Evolutionary conservation across 202 grass and related monocot genomes (phyloP).

Genomic region (Cymbopogon flexuosus): DNA sequence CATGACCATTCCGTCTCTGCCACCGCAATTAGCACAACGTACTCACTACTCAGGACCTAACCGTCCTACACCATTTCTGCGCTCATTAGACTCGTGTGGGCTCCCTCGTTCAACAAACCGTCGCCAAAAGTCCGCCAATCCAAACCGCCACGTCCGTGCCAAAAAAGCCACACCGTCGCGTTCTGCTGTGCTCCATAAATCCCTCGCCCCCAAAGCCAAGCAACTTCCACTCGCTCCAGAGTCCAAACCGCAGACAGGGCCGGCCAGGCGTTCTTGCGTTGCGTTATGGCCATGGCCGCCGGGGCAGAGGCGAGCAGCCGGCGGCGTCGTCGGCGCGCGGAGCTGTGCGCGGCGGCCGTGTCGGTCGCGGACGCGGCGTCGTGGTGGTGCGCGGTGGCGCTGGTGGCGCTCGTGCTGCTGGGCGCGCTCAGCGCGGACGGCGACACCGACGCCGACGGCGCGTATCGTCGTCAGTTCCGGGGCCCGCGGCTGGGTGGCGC

Average conservation of each 20-base stretch:
- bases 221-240: neutral
- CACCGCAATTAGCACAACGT: neutral
- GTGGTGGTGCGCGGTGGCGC: constrained; percentile 54
- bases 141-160: constrained; percentile 36
- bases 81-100: neutral
- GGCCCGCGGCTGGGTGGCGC: constrained; percentile 37
- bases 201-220: neutral
- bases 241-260: neutral
- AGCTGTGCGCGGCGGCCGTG: constrained; percentile 33
- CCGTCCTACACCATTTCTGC: neutral
- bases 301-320: neutral
- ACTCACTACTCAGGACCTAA: constrained; percentile 21
- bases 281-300: neutral
- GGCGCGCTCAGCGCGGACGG: constrained; percentile 39
- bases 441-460: neutral
- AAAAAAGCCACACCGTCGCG: neutral
- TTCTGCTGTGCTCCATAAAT: constrained; percentile 3
- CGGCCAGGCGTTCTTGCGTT: neutral
- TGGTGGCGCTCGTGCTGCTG: constrained; percentile 52
- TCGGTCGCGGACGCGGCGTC: constrained; percentile 41
- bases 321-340: neutral
- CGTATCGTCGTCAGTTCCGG: neutral
- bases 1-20: neutral
- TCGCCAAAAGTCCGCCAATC: constrained; percentile 21
- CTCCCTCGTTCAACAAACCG: constrained; percentile 29